Evolutionary conservation across 495 filamentous ascomycete genomes (phyloP), one percentile per base, ranked within the genome.

Genomic region (Geoglossum glabrum): DNA sequence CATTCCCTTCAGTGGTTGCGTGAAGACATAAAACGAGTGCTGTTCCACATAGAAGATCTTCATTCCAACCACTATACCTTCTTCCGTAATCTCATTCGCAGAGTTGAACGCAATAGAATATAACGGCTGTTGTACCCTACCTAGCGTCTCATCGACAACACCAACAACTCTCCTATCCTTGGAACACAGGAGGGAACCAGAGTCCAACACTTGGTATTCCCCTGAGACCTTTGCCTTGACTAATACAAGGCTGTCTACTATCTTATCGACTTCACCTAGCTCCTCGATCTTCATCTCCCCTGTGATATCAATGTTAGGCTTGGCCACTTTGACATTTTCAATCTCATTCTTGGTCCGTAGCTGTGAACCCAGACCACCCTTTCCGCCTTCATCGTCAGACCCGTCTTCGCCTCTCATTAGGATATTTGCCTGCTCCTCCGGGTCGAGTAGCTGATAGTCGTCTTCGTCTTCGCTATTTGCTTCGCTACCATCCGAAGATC

Each of bases 1-100:
- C 56, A 80, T 61, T 26, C 75, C 74, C 67, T 84, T 84, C 47
- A 96, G 69, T 3, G 80, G 74, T 67, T 92, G 77, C 0, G 90
- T 95, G 64, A 94, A 89, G 17, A 93, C 85, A 57, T 82, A 89
- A 3, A 75, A 80, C 54, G 86, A 84, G 64, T 89, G 81, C 17
- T 74, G 65, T 21, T 81, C 76, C 0, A 89, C 81, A 59, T 94
- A 95, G 70, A 79, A 96, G 0, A 96, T 69, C 11, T 74, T 72
- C 27, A 77, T 77, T n/a, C 81, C 85, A 38, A 74, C 68, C 6
- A 65, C 65, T 6, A 96, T 63, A n/a, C 80, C 83, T 10, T 76
- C 72, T 26, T 81, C 77, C 10, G 73, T 68, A 27, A 92, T 79
- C 52, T 89, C 86, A 10, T 76, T 73, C 1, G 75, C 69, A 27